Percentiles rank a stretch among this genome's conserved stretches.
Evolutionary conservation across 352 stramenopile species (phyloP).

Genomic region (Phytophthora podocarpi): DNA sequence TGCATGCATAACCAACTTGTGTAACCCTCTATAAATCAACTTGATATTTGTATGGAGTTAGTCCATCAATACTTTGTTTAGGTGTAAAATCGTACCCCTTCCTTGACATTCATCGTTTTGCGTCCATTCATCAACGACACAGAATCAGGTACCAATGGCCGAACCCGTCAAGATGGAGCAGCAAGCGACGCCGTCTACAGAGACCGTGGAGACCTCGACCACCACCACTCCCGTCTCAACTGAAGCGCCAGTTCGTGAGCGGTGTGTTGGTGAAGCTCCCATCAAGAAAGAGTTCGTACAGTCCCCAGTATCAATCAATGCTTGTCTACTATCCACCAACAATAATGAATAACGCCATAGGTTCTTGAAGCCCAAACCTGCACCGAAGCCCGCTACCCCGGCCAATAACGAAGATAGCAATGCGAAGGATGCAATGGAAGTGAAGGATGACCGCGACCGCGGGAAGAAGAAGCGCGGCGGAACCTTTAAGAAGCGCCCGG

Average conservation of each 20-base stretch:
- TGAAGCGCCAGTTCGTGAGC: slow-evolving; percentile 13
- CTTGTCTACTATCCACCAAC: background rate
- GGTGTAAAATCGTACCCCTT: slow-evolving; percentile 9
- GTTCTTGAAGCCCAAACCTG: slow-evolving; percentile 63
- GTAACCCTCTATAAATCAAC: too few species aligned
- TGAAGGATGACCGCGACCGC: slow-evolving; percentile 17
- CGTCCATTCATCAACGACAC: slow-evolving; percentile 21
- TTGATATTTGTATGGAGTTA: too few species aligned
- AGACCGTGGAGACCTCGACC: background rate
- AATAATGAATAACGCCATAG: slow-evolving; percentile 24
- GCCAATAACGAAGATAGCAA: background rate
- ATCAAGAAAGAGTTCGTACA: slow-evolving; percentile 53
- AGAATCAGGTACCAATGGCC: too few species aligned
- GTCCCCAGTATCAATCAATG: background rate
- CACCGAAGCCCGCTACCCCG: slow-evolving; percentile 8
- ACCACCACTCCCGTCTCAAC: background rate
- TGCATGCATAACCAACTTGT: too few species aligned
- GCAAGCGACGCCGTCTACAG: slow-evolving; percentile 3
- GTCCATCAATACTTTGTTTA: slow-evolving; percentile 4
- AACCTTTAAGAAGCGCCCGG: slow-evolving; percentile 89
- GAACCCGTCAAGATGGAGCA: slow-evolving; percentile 19
- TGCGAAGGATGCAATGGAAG: background rate
- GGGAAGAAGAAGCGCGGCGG: slow-evolving; percentile 48
- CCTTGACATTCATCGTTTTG: slow-evolving; percentile 9
- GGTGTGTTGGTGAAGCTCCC: slow-evolving; percentile 41